Evolutionary conservation across 2,329 filamentous ascomycete species (phyloP).

Genomic region (Daldinia sp.): DNA sequence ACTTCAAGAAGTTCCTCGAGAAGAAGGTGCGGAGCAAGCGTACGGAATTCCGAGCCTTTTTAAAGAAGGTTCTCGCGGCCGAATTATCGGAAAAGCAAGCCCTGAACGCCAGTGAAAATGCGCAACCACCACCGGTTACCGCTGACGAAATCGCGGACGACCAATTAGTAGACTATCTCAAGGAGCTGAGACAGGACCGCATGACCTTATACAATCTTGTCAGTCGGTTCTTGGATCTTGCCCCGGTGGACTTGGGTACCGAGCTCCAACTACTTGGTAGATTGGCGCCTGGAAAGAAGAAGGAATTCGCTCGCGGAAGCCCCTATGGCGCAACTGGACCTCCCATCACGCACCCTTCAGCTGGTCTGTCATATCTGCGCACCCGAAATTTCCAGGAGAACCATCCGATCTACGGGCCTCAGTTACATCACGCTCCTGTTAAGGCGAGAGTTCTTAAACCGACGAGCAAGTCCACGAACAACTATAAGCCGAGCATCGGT

Average conservation of each 20-base stretch:
- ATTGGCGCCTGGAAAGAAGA: conserved; percentile 35
- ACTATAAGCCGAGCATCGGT: conserved; percentile 56
- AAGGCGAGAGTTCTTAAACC: conserved; percentile 61
- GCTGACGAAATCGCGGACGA: conserved; percentile 57
- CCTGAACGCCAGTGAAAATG: conserved; percentile 49
- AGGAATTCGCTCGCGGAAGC: conserved; percentile 44
- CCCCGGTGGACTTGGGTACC: conserved; percentile 54
- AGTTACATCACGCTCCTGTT: conserved; percentile 58
- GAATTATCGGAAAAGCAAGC: conserved; percentile 53
- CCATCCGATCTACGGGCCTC: conserved; percentile 68
- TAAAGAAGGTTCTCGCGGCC: conserved; percentile 59
- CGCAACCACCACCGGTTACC: conserved; percentile 43
- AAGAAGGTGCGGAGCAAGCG: conserved; percentile 63
- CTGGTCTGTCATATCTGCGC: conserved; percentile 68
- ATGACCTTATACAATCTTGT: conserved; percentile 61
- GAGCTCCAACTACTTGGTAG: conserved; percentile 41
- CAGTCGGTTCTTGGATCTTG: conserved; percentile 69
- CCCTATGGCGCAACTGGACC: conserved; percentile 63
- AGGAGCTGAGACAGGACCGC: conserved; percentile 61
- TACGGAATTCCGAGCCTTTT: conserved; percentile 61
- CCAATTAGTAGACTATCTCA: conserved; percentile 61
- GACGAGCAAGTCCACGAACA: conserved; percentile 40
- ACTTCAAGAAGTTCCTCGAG: conserved; percentile 64
- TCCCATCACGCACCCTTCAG: conserved; percentile 69
- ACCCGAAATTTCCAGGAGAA: conserved; percentile 64